Evolutionary conservation across 345 rosid species (phyloP).

Genomic region (Draba incana): DNA sequence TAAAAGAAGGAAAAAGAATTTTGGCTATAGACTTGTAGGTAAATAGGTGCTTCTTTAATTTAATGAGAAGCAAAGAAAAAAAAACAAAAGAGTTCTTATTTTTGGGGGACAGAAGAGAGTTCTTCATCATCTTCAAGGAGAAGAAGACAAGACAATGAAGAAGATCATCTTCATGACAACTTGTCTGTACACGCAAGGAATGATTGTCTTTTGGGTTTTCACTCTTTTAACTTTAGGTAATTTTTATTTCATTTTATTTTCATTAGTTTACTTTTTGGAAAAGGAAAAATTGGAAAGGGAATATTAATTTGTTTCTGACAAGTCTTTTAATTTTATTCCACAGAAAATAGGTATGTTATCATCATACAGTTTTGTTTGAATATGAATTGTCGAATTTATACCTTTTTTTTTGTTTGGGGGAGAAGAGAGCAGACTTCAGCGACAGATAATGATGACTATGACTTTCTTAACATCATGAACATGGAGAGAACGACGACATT

Average conservation of each 20-base stretch:
- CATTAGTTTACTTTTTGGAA: constrained; percentile 5
- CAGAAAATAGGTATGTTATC: constrained; percentile 38
- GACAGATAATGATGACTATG: constrained; percentile 44
- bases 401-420: constrained; percentile 3
- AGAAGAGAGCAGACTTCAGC: constrained; percentile 44
- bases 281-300: constrained; percentile 29
- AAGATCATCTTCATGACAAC: constrained; percentile 44
- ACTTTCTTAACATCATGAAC: constrained; percentile 45
- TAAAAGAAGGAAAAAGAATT: constrained; percentile 14
- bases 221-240: constrained; percentile 44
- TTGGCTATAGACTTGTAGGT: constrained; percentile 27
- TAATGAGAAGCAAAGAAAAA: not conserved
- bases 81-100: constrained; percentile 9
- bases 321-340: constrained; percentile 36
- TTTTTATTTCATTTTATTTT: not conserved
- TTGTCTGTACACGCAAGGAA: constrained; percentile 45
- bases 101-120: constrained; percentile 43
- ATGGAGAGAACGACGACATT: constrained; percentile 44
- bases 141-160: constrained; percentile 45
- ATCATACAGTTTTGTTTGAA: constrained; percentile 44
- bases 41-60: constrained; percentile 29
- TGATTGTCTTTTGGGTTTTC: constrained; percentile 48
- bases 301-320: constrained; percentile 46
- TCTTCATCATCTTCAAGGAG: constrained; percentile 41
- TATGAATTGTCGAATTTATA: constrained; percentile 36